phyloP scores from a whole-genome alignment of 306 rosid genomes.

The Potentilla sterilis region DNA sequence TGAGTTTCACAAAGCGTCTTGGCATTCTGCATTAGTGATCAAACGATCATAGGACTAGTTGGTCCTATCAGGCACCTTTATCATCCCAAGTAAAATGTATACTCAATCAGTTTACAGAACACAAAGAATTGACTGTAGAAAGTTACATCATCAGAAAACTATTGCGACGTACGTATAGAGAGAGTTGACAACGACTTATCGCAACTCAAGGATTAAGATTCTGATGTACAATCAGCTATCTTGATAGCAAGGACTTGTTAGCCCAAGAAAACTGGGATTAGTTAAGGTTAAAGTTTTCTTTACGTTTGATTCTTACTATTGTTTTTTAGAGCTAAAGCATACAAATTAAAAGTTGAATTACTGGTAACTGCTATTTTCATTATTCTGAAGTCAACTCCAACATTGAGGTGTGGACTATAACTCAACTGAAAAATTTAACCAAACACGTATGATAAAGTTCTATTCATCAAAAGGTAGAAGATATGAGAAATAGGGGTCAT shows the following conservation, averaged over 20 bases:
- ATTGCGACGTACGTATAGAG: too few species aligned
- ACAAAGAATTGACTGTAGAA: not conserved
- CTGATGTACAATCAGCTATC: not conserved
- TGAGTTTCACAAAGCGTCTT: not conserved
- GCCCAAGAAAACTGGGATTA: not conserved
- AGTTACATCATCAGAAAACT: not conserved
- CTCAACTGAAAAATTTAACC: not conserved
- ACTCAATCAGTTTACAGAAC: not conserved
- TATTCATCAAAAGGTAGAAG: conserved; percentile 2
- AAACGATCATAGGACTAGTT: not conserved
- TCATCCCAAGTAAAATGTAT: too few species aligned
- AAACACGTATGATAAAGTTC: not conserved
- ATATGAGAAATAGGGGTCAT: not conserved
- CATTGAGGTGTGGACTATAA: not conserved
- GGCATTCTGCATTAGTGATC: not conserved
- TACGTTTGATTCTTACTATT: not conserved
- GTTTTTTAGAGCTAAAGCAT: not conserved
- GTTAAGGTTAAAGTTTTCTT: not conserved
- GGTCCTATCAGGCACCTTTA: not conserved
- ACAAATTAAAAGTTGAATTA: not conserved
- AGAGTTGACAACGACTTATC: too few species aligned
- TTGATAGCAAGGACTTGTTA: not conserved
- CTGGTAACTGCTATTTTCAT: not conserved
- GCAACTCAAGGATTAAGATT: too few species aligned
- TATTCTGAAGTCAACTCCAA: conserved; percentile 1